phyloP scores from a whole-genome alignment of 2,329 filamentous ascomycete species.

The Alternaria postmessia region DNA sequence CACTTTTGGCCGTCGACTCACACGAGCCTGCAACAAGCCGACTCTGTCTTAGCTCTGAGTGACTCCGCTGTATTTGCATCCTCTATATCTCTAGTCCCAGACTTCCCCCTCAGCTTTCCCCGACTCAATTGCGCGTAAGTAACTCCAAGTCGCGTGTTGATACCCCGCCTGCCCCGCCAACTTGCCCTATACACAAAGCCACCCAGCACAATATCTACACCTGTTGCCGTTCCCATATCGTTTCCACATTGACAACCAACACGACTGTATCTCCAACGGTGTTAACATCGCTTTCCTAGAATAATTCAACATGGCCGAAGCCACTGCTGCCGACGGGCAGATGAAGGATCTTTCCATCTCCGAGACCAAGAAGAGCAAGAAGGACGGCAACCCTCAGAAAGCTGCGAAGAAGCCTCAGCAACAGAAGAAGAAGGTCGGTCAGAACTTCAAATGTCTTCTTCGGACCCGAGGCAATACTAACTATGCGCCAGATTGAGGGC shows the following conservation, averaged over 20 bases:
- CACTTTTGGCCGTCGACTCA: constrained; percentile 35
- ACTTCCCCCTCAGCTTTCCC: background rate
- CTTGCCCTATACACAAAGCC: background rate
- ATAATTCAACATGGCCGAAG: constrained; percentile 42
- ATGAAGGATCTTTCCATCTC: constrained; percentile 56
- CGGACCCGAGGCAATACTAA: constrained; percentile 23
- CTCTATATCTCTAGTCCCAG: background rate
- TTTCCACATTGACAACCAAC: background rate
- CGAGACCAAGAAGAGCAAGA: constrained; percentile 51
- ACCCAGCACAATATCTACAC: background rate
- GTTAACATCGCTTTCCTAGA: constrained; percentile 17
- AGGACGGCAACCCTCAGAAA: constrained; percentile 44
- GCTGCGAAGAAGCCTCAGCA: constrained; percentile 54
- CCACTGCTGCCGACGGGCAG: constrained; percentile 50
- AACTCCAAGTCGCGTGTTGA: constrained; percentile 7
- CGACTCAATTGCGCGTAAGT: constrained; percentile 11
- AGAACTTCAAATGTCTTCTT: background rate
- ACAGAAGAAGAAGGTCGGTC: constrained; percentile 58
- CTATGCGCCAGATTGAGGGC: constrained; percentile 59
- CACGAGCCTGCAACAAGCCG: constrained; percentile 35
- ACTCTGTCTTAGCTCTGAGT: constrained; percentile 12
- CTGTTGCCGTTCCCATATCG: background rate
- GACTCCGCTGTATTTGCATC: constrained; percentile 16
- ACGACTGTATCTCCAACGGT: background rate
- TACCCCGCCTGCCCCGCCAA: constrained; percentile 48